Percentiles rank a stretch among this genome's conserved stretches.
Evolutionary conservation across 2,329 filamentous ascomycete genomes (phyloP).

Genomic region (Fusarium tjaetaba): DNA sequence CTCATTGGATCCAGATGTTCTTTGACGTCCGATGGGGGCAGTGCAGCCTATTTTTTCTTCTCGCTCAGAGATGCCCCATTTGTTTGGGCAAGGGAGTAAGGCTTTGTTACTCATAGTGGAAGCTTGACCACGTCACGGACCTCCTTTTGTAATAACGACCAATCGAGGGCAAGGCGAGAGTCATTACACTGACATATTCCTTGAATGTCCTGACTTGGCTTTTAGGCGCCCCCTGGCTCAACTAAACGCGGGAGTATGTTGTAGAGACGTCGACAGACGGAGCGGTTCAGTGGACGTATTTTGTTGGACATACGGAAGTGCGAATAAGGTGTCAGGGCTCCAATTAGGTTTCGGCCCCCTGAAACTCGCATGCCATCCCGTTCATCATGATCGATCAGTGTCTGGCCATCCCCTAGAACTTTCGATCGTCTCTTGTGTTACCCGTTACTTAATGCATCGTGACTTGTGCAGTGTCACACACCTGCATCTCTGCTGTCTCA

Average conservation of each 20-base stretch:
- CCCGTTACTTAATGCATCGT: slow-evolving; percentile 9
- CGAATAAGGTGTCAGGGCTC: slow-evolving; percentile 21
- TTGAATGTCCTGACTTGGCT: background rate
- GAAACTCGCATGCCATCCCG: slow-evolving; percentile 32
- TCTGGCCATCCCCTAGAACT: slow-evolving; percentile 12
- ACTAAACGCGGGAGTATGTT: background rate
- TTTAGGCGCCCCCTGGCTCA: slow-evolving; percentile 13
- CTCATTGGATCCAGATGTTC: slow-evolving; percentile 21
- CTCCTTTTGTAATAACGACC: slow-evolving; percentile 29
- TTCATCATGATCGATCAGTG: slow-evolving; percentile 10
- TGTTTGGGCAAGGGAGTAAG: slow-evolving; percentile 30
- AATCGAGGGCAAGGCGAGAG: slow-evolving; percentile 33
- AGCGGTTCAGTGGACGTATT: background rate
- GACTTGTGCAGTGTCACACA: slow-evolving; percentile 9
- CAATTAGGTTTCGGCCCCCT: slow-evolving; percentile 28
- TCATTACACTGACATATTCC: slow-evolving; percentile 26
- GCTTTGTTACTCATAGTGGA: slow-evolving; percentile 23
- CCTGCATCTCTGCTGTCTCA: slow-evolving; percentile 20
- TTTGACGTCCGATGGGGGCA: slow-evolving; percentile 22
- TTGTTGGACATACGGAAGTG: slow-evolving; percentile 1
- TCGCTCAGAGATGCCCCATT: slow-evolving; percentile 7
- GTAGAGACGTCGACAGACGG: background rate
- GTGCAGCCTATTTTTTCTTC: slow-evolving; percentile 27
- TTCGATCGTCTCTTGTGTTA: slow-evolving; percentile 26
- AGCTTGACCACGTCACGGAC: slow-evolving; percentile 39